Conservation (phyloP, 768 basidiomycete genomes). For the Dictyophora rubrovolvata region DNA sequence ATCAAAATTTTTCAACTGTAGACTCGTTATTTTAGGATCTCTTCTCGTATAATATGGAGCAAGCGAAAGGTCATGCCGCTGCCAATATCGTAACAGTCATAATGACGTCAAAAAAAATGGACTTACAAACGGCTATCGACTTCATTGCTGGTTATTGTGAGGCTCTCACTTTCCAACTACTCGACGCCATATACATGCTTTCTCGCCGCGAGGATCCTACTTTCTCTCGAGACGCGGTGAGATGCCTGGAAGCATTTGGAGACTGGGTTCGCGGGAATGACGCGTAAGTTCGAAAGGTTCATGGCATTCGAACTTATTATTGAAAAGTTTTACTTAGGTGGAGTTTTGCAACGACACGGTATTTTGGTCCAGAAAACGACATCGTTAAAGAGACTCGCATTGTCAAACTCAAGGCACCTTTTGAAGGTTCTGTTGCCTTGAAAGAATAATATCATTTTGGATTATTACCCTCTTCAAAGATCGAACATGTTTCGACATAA, state of each 20-base stretch:
- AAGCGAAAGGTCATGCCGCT: conserved; percentile 17
- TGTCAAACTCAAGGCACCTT: background rate
- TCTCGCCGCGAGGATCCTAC: background rate
- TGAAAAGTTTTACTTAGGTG: background rate
- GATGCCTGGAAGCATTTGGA: background rate
- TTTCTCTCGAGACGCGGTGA: background rate
- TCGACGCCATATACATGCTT: background rate
- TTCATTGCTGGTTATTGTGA: background rate
- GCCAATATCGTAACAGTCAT: conserved; percentile 22
- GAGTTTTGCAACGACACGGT: background rate
- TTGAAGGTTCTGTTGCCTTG: background rate
- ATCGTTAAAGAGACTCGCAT: background rate
- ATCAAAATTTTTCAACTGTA: too few relatives aligned
- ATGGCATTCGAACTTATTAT: too few relatives aligned
- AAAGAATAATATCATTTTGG: background rate
- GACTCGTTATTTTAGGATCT: conserved; percentile 16
- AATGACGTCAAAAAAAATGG: conserved; percentile 16
- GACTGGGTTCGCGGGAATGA: background rate
- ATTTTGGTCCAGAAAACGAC: background rate
- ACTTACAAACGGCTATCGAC: conserved; percentile 20
- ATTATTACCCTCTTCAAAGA: background rate
- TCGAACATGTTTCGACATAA: too few relatives aligned
- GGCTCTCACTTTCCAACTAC: background rate
- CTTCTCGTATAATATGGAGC: conserved; percentile 25
- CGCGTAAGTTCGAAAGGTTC: background rate